A percentile compares a stretch with the other conserved stretches of the same genome.
Conservation (phyloP, 805 yeast species). For the Myxozyma mucilagina region DNA sequence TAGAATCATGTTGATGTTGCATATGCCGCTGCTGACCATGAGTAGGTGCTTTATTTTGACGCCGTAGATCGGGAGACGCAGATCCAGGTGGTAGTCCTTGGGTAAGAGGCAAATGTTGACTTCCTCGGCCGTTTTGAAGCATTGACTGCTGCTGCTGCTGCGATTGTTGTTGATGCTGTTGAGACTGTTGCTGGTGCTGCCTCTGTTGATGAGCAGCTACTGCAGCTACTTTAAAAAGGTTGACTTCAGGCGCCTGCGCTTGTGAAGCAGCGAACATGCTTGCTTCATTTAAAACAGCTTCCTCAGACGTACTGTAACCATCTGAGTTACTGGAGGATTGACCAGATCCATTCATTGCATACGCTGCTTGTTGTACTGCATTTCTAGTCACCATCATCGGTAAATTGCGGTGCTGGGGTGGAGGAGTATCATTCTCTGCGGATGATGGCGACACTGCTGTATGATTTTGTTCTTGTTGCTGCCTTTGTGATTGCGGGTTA, state of each 20-base stretch:
- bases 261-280: conserved; percentile 7
- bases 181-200: conserved; percentile 8
- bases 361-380: background rate
- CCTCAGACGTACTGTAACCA: background rate
- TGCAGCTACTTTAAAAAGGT: conserved; percentile 13
- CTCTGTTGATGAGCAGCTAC: conserved; percentile 3
- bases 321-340: background rate
- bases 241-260: conserved; percentile 4
- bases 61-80: conserved; percentile 2
- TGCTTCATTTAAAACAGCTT: conserved; percentile 1
- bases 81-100: conserved; percentile 3
- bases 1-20: conserved; percentile 19
- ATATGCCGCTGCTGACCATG: conserved; percentile 20
- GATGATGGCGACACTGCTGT: background rate
- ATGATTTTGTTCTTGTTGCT: conserved; percentile 1
- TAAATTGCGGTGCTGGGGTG: background rate
- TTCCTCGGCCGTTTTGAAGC: background rate
- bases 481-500: conserved; percentile 2
- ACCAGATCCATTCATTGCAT: background rate
- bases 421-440: background rate
- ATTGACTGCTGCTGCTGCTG: conserved; percentile 1
- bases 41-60: conserved; percentile 22
- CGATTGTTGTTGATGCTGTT: conserved; percentile 6
- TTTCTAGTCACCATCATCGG: background rate
- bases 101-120: background rate